Evolutionary conservation across 192 early-diverging fungal genomes (phyloP).

Genomic region (Allomyces arbusculus): DNA sequence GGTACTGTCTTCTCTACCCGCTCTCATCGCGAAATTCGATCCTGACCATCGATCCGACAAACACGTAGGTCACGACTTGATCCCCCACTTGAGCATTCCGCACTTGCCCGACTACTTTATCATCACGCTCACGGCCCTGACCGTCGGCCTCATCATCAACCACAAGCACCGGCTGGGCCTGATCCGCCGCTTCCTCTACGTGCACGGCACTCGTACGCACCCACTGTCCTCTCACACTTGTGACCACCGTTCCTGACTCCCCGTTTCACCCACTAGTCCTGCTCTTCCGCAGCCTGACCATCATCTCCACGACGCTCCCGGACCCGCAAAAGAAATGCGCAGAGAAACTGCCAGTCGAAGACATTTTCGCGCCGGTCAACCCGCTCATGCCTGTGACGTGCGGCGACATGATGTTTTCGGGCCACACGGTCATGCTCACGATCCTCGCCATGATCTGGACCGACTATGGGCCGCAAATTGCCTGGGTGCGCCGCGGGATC

Average conservation of each 20-base stretch:
- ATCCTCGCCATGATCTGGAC: conserved; percentile 37
- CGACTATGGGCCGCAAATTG: conserved; percentile 21
- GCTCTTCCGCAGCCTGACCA: neutral
- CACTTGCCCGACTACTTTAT: neutral
- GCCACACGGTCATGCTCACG: conserved; percentile 41
- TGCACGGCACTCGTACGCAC: neutral
- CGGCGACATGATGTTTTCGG: conserved; percentile 44
- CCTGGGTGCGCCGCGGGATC: neutral
- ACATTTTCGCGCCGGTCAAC: conserved; percentile 9
- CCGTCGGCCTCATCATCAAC: neutral
- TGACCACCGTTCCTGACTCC: too few relatives aligned
- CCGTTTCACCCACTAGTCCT: neutral
- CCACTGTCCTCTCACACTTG: neutral
- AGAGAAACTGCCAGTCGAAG: neutral
- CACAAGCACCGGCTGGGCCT: neutral
- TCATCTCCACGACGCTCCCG: neutral
- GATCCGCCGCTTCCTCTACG: neutral
- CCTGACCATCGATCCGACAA: neutral
- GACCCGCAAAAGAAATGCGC: neutral
- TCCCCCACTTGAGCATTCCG: neutral
- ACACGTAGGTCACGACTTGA: neutral
- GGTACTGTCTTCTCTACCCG: neutral
- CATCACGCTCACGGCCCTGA: neutral
- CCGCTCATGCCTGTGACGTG: conserved; percentile 35
- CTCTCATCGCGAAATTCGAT: neutral